These are phyloP conservation scores for Aureobasidium mangrovei DNA, from an alignment of 2,329 filamentous ascomycete genomes.

Conservation along the genomic window DNA sequence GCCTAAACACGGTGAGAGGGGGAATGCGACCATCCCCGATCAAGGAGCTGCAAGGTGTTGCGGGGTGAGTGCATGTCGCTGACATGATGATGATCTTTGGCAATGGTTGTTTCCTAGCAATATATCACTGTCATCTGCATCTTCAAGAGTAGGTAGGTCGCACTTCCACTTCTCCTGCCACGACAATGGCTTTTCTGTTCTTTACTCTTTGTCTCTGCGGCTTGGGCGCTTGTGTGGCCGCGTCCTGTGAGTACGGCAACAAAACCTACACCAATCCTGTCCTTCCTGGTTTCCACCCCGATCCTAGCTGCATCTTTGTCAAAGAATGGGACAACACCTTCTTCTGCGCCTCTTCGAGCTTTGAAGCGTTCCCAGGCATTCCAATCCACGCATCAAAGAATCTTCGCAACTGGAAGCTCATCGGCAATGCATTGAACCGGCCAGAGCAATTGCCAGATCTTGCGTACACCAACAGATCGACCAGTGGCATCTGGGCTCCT, in stretches of 20 bases:
- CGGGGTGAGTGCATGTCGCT: not conserved
- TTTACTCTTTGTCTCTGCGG: not conserved
- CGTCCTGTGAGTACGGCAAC: not conserved
- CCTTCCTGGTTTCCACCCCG: constrained; percentile 38
- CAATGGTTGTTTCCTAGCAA: not conserved
- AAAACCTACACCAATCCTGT: constrained; percentile 34
- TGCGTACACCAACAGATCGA: constrained; percentile 26
- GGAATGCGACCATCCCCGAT: too few species aligned
- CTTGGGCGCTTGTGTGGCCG: not conserved
- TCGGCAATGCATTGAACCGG: constrained; percentile 29
- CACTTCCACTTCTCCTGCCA: too few species aligned
- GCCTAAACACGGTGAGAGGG: too few species aligned
- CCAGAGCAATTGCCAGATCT: constrained; percentile 31
- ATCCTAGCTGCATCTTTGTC: constrained; percentile 38
- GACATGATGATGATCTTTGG: not conserved
- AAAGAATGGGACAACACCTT: constrained; percentile 31
- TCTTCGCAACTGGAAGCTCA: constrained; percentile 34
- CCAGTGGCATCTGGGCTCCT: constrained; percentile 35
- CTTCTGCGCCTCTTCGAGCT: constrained; percentile 38
- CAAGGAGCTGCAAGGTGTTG: too few species aligned
- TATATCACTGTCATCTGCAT: not conserved
- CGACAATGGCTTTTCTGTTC: not conserved
- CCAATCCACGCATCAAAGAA: constrained; percentile 38
- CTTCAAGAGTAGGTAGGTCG: too few species aligned
- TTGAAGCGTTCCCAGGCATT: constrained; percentile 37